Percentiles rank a stretch among this genome's conserved stretches.
phyloP scores from a whole-genome alignment of 129 eudicot genomes.

The Ambrosia artemisiifolia region DNA sequence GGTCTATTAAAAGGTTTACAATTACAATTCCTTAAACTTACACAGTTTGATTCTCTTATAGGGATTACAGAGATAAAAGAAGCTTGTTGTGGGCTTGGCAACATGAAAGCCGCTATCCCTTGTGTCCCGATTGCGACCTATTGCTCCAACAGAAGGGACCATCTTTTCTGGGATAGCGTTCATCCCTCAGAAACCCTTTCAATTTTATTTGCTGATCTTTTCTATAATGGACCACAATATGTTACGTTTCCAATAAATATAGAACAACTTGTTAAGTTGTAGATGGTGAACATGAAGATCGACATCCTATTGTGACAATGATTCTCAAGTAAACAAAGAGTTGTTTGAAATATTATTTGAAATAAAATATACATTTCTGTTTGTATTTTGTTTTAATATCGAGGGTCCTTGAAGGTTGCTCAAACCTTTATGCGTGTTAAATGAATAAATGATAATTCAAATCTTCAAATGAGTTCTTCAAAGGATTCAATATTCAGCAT shows the following conservation, averaged over 20 bases:
- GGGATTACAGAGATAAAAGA: conserved; percentile 60
- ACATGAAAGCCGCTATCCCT: conserved; percentile 49
- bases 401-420: too few species aligned
- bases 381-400: too few species aligned
- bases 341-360: too few species aligned
- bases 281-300: not conserved
- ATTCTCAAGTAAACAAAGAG: too few species aligned
- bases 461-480: too few species aligned
- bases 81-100: conserved; percentile 79
- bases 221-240: conserved; percentile 33
- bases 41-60: conserved; percentile 17
- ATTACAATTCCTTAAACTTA: not conserved
- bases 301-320: not conserved
- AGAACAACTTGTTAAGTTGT: conserved; percentile 38
- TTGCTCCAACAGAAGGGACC: conserved; percentile 50
- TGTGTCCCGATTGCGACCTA: conserved; percentile 52
- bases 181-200: conserved; percentile 62
- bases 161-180: conserved; percentile 62
- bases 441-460: too few species aligned
- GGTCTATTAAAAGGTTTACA: not conserved
- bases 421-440: too few species aligned
- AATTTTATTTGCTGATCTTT: conserved; percentile 27
- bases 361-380: too few species aligned
- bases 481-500: too few species aligned
- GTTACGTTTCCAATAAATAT: conserved; percentile 45